Evolutionary conservation across 2,329 filamentous ascomycete species (phyloP), one percentile per base, ranked within the genome.

Genomic region (Madurella mycetomatis): DNA sequence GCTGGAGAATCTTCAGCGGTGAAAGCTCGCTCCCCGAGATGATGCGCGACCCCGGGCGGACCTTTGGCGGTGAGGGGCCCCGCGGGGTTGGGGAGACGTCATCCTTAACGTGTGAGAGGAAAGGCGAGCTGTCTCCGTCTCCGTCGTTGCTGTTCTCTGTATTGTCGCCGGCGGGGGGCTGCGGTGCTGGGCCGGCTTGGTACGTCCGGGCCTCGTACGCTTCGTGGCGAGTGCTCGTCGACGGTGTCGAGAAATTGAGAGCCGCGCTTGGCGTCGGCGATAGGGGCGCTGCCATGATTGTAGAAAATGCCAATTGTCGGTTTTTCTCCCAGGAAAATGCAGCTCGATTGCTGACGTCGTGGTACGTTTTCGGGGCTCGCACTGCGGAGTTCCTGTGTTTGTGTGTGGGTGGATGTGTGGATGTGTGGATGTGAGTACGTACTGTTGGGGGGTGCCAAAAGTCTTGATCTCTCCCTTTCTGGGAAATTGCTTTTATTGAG

Each of bases 1-100:
- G 57, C 56, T 72, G 65, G 37, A 84, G 71, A 47, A 84, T 80
- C 70, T 80, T 81, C 37, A 84, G 72, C 40, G 81, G 81, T 48
- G 81, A 81, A 32, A 83, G 75, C 61, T 80, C 80, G 54, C 70
- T 76, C 53, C 81, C 80, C 34, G 81, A 82, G 50, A 83, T 69
- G 60, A 84, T 76, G 58, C 81, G 76, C 18, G 79, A 82, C 56
- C 78, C 75, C 46, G 67, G 67, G 18, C 78, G 75, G 59, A 69
- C 66, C 62, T 79, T 79, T 47, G 71, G 70, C 11, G 76, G 73
- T 41, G 74, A 75, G 16, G 61, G 58, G 69, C 44, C 76, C 73
- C 55, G 64, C 49, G 39, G 71, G 59, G 66, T 81, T 76, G 65
- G 80, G 75, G 62, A 79, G 72, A 57, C 58, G 45, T 62, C 67